Percentiles rank a stretch among this genome's conserved stretches.
These are phyloP conservation scores for Biscogniauxia sp. DNA, from an alignment of 2,329 filamentous ascomycete species.

Conservation along the genomic window DNA sequence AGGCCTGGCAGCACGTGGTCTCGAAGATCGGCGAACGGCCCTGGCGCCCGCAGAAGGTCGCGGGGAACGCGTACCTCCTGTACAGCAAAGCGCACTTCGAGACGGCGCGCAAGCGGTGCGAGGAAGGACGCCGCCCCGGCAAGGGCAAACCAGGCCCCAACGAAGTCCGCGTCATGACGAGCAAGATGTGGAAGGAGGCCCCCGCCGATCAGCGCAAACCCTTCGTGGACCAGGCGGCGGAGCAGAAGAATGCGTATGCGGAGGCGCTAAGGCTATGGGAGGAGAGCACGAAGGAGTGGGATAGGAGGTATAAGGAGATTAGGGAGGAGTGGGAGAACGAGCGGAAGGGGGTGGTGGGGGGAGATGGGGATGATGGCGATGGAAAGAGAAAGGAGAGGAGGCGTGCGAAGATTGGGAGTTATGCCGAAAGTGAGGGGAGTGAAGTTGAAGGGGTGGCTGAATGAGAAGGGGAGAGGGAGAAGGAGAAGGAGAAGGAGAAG, in stretches of 20 bases:
- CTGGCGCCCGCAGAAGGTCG: conserved; percentile 66
- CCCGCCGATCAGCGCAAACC: conserved; percentile 68
- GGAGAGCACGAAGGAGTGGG: conserved; percentile 67
- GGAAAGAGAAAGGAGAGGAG: conserved; percentile 27
- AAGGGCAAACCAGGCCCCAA: conserved; percentile 68
- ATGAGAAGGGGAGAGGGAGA: too few species aligned
- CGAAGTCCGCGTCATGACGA: conserved; percentile 81
- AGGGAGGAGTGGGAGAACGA: conserved; percentile 51
- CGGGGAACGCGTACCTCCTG: conserved; percentile 82
- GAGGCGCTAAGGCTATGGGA: conserved; percentile 59
- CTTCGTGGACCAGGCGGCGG: conserved; percentile 71
- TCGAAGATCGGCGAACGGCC: conserved; percentile 71
- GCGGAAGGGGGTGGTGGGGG: conserved; percentile 43
- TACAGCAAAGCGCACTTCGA: conserved; percentile 80
- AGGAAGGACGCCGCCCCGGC: conserved; percentile 62
- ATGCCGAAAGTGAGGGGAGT: conserved; percentile 38
- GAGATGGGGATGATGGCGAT: conserved; percentile 20
- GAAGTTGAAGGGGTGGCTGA: conserved; percentile 32
- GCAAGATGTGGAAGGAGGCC: conserved; percentile 86
- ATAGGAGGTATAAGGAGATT: conserved; percentile 59
- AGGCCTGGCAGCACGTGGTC: conserved; percentile 51
- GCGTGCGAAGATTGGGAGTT: conserved; percentile 35
- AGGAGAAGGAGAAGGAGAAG: too few species aligned
- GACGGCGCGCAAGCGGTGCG: conserved; percentile 56
- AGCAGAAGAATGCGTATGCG: conserved; percentile 65